These are phyloP conservation scores for Recurvomyces mirabilis DNA, from an alignment of 495 filamentous ascomycete species.

Conservation along the genomic window DNA sequence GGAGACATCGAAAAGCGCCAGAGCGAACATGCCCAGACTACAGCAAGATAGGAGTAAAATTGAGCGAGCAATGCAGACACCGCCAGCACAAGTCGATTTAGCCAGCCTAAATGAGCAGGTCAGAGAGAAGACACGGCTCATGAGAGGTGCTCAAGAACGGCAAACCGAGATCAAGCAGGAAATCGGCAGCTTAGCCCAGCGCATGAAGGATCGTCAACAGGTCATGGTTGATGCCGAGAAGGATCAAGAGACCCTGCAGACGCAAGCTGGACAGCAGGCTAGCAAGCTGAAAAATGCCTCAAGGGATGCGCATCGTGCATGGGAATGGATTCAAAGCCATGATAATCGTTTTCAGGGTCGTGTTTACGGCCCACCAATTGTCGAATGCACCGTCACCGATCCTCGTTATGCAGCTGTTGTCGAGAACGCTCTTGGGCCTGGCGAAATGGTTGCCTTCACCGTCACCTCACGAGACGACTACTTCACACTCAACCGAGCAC, in stretches of 20 bases:
- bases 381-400: constrained; percentile 74
- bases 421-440: constrained; percentile 54
- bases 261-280: constrained; percentile 64
- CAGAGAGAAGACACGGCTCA: constrained; percentile 36
- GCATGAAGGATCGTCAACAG: constrained; percentile 20
- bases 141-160: constrained; percentile 34
- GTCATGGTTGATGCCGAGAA: constrained; percentile 31
- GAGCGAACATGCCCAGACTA: constrained; percentile 37
- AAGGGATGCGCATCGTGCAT: constrained; percentile 53
- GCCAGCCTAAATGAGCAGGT: constrained; percentile 41
- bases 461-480: constrained; percentile 62
- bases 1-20: constrained; percentile 38
- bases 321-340: constrained; percentile 71
- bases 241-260: constrained; percentile 53
- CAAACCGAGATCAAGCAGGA: constrained; percentile 5
- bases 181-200: constrained; percentile 17
- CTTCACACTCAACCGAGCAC: constrained; percentile 49
- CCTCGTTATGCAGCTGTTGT: constrained; percentile 59
- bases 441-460: constrained; percentile 64
- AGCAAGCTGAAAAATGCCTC: constrained; percentile 47
- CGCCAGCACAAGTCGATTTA: constrained; percentile 43
- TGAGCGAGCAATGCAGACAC: constrained; percentile 38
- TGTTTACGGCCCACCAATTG: constrained; percentile 74
- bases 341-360: constrained; percentile 60
- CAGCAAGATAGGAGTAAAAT: constrained; percentile 36